Base-by-base conservation (phyloP, 345 rosid species). In the Salix koriyanagi region DNA sequence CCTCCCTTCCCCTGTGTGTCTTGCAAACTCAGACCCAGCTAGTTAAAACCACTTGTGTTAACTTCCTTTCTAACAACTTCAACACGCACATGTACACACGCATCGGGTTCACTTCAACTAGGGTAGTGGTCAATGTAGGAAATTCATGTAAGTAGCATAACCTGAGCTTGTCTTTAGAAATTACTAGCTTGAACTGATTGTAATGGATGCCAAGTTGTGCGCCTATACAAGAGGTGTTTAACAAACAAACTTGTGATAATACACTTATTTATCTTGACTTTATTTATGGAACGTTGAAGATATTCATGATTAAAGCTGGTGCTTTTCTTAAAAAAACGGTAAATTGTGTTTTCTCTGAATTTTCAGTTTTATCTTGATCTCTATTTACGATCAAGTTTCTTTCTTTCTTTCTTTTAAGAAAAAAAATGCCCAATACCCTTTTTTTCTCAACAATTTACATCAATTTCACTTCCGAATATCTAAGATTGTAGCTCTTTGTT, bases 401-500 rank as follows among this genome's bases (percentile, higher is more conserved):
- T 19, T 52, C 5, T 19, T 52, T 54, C 12, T 16, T 32, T 18
- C 68, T 30, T 15, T 37, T 13, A 26, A 30, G 21, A 65, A 28
- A 62, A 34, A 34, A 26, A 30, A 6, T 32, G 18, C 69, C n/a
- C 9, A 2, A 54, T 67, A 11, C 7, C 56, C 18, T 28, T n/a
- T 19, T 21, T 13, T 2, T 36, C 23, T 36, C 23, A 28, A 32
- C 19, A 67, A 23, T 26, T 18, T 9, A 36, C 10, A 19, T 69
- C n/a, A n/a, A n/a, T n/a, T 9, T 25, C 4, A 21, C 26, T 48
- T 77, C 41, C 10, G 19, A 15, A 28, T 50, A 73, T 73, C 9
- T 64, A 36, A 21, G 66, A 61, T 30, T 41, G 39, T 76, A 25
- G 25, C 30, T 71, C 73, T 73, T 36, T 81, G 72, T 65, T 73